phyloP scores from a whole-genome alignment of 73 alveolate species.

The Symbiodinium pilosum region DNA sequence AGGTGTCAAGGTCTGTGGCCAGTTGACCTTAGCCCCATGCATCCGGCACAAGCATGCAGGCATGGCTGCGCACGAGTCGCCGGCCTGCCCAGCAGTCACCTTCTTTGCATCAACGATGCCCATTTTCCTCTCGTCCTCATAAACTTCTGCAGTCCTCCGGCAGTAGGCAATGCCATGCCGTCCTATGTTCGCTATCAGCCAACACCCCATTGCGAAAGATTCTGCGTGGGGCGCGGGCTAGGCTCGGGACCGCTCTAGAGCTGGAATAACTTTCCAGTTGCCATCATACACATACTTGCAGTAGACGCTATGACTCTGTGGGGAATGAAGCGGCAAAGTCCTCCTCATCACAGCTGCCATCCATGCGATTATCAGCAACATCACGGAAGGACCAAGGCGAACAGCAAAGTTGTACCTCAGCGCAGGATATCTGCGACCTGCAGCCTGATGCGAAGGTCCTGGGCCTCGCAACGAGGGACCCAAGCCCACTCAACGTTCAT shows the following conservation, averaged over 20 bases:
- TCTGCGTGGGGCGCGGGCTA: not conserved
- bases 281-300: too few species aligned
- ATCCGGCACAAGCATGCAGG: too few species aligned
- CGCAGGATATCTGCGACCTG: not conserved
- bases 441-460: not conserved
- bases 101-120: not conserved
- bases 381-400: slow-evolving; percentile 65
- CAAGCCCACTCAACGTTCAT: not conserved
- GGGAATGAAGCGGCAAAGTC: not conserved
- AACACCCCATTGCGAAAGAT: not conserved
- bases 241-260: too few species aligned
- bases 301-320: too few species aligned
- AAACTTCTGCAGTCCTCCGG: slow-evolving; percentile 67
- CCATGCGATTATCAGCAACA: slow-evolving; percentile 57
- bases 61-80: too few species aligned
- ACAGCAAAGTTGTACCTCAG: slow-evolving; percentile 81
- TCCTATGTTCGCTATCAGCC: not conserved
- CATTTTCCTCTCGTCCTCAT: slow-evolving; percentile 68
- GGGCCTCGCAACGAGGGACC: not conserved
- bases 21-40: too few species aligned
- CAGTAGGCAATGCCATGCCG: not conserved
- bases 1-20: too few species aligned
- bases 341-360: slow-evolving; percentile 52
- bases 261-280: too few species aligned
- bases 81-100: not conserved